These are phyloP conservation scores for Boletus insuetus DNA, from an alignment of 768 basidiomycete species.

Conservation along the genomic window DNA sequence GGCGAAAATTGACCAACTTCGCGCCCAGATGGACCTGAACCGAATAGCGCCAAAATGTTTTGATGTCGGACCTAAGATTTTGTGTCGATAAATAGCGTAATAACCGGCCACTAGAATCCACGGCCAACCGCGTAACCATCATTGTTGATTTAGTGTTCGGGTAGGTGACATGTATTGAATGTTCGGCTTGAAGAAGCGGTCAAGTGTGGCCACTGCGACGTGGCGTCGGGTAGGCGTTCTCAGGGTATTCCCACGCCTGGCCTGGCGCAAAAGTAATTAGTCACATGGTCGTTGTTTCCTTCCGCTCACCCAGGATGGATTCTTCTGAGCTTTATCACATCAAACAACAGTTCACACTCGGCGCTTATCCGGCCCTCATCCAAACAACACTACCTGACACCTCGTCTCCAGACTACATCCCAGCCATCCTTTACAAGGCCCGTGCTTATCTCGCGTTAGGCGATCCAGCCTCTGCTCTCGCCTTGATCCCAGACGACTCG, in stretches of 20 bases:
- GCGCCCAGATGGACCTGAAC: constrained; percentile 10
- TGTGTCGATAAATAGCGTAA: constrained; percentile 1
- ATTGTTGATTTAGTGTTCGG: too few species aligned
- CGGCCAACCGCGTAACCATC: too few species aligned
- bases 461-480: constrained; percentile 52
- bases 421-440: constrained; percentile 71
- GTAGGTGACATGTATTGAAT: too few species aligned
- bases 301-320: constrained; percentile 37
- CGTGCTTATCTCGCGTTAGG: constrained; percentile 74
- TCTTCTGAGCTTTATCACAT: constrained; percentile 64
- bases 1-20: constrained; percentile 5
- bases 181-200: too few species aligned
- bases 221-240: too few species aligned
- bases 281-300: too few species aligned
- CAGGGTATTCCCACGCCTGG: too few species aligned
- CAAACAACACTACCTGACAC: constrained; percentile 54
- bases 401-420: constrained; percentile 60
- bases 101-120: background rate
- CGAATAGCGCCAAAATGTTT: constrained; percentile 19
- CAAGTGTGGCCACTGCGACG: too few species aligned
- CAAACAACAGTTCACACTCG: constrained; percentile 76
- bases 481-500: constrained; percentile 53
- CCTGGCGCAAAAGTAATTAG: too few species aligned
- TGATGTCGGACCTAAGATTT: background rate
- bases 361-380: constrained; percentile 66